Evolutionary conservation across 2,329 filamentous ascomycete genomes (phyloP).

Genomic region (Pseudomassariella vexata): DNA sequence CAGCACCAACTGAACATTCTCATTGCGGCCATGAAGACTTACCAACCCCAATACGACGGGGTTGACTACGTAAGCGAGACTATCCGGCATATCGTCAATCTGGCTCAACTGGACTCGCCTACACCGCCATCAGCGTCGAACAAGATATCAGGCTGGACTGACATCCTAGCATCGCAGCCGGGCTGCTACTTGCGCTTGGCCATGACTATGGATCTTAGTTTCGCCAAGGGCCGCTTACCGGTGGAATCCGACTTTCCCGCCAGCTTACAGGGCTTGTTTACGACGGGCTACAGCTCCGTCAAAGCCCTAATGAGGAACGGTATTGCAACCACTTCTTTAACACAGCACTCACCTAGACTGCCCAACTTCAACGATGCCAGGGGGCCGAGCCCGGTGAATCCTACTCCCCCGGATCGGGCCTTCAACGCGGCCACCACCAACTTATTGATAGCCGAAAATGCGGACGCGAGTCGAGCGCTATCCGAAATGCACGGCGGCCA

Average conservation of each 20-base stretch:
- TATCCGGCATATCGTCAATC: slow-evolving; percentile 35
- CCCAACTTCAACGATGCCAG: slow-evolving; percentile 3
- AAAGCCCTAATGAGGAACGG: slow-evolving; percentile 21
- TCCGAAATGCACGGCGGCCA: not conserved
- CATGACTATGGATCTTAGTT: slow-evolving; percentile 35
- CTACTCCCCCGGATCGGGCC: slow-evolving; percentile 5
- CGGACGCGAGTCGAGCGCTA: not conserved
- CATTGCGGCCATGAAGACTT: slow-evolving; percentile 39
- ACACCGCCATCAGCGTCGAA: slow-evolving; percentile 11
- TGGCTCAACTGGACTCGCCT: slow-evolving; percentile 30
- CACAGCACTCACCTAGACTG: not conserved
- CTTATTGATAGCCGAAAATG: slow-evolving; percentile 9
- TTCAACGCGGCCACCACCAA: slow-evolving; percentile 18
- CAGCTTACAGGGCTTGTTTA: slow-evolving; percentile 31
- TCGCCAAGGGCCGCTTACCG: slow-evolving; percentile 34
- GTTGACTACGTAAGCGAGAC: slow-evolving; percentile 39
- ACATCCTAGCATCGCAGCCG: slow-evolving; percentile 33
- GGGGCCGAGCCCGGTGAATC: too few species aligned
- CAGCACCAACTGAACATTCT: slow-evolving; percentile 38
- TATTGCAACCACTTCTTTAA: not conserved
- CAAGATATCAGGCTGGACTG: slow-evolving; percentile 33
- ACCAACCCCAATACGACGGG: slow-evolving; percentile 39
- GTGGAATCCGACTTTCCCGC: slow-evolving; percentile 35
- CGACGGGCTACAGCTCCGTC: slow-evolving; percentile 29
- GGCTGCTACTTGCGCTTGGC: slow-evolving; percentile 35